Base-by-base conservation (phyloP, 805 yeast species). In the Yarrowia sp. region DNA sequence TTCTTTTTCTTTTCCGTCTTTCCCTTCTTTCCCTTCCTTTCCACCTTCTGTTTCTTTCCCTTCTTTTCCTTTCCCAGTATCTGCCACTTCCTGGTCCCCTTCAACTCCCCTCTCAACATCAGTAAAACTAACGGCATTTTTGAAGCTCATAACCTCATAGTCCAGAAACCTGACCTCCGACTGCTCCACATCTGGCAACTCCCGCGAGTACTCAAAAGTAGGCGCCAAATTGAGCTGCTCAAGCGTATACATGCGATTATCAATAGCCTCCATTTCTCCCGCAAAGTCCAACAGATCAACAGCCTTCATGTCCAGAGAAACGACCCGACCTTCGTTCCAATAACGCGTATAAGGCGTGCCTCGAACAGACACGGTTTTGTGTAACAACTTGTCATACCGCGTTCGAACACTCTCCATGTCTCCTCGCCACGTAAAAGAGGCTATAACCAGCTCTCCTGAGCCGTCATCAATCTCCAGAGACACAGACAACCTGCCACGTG, bases 321-420 rank as follows among this genome's bases (percentile, higher is more conserved):
- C 59, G 6, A n/a, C 24, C n/a, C 16, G 14, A 1, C 21, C 43
- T 2, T 28, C 61, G n/a, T 54, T 41, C 61, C 61, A 54, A 5
- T 8, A 3, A 2, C 46, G 46, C 2, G 46, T n/a, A 14, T 22
- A 54, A 12, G 61, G 61, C 1, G 61, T 54, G 0, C 61, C 61
- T 7, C 61, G 44, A 16, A 54, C 35, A 28, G 61, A 54, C 24
- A 54, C 61, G 8, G 46, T 36, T n/a, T 54, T 54, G 14, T 54
- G 35, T 17, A 54, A n/a, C 24, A 54, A 21, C 12, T 35, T 24
- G 17, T 54, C 61, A 21, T 36, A 54, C 12, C 17, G 26, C 14
- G 19, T 14, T 19, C 36, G 10, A 1, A 54, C 26, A 10, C 24
- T 19, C 7, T 38, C 46, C 61, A 54, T 38, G 10, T 36, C 35